Conservation (phyloP, 306 rosid species). For the Pterocarpus macrocarpus region DNA sequence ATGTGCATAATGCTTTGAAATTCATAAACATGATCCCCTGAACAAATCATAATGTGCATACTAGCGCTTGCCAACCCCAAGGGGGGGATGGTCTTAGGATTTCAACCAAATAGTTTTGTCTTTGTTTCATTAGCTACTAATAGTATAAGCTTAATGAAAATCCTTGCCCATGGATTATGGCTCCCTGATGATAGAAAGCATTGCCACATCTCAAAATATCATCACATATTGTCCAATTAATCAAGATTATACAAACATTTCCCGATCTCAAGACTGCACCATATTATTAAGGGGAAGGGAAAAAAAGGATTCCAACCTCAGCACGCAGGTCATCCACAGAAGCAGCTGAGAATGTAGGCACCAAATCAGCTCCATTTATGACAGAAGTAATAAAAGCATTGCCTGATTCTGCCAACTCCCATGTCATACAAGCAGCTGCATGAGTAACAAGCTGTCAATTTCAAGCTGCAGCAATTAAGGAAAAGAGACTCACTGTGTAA, state of each 20-base stretch:
- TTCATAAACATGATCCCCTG: too few relatives aligned
- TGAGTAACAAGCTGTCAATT: constrained; percentile 46
- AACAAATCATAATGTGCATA: too few relatives aligned
- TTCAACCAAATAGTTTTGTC: too few relatives aligned
- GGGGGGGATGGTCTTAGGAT: too few relatives aligned
- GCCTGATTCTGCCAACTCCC: constrained; percentile 97
- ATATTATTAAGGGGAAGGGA: neutral
- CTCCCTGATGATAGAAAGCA: constrained; percentile 19
- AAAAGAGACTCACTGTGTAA: constrained; percentile 36
- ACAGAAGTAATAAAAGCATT: constrained; percentile 77
- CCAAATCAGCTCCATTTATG: constrained; percentile 94
- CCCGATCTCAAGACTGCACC: constrained; percentile 5
- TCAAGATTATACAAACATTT: neutral
- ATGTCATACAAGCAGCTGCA: constrained; percentile 99
- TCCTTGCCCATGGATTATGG: neutral
- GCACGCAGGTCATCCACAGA: constrained; percentile 93
- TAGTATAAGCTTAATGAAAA: neutral
- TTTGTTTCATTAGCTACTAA: too few relatives aligned
- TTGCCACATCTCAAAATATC: neutral
- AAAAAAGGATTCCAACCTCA: constrained; percentile 64
- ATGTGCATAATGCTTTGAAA: too few relatives aligned
- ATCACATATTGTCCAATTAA: constrained; percentile 12
- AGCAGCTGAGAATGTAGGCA: constrained; percentile 97
- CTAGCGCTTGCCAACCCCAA: too few relatives aligned
- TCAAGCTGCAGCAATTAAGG: constrained; percentile 26